Evolutionary conservation across 768 basidiomycete species (phyloP), one percentile per base, ranked within the genome.

Genomic region (Sutorius australiensis): DNA sequence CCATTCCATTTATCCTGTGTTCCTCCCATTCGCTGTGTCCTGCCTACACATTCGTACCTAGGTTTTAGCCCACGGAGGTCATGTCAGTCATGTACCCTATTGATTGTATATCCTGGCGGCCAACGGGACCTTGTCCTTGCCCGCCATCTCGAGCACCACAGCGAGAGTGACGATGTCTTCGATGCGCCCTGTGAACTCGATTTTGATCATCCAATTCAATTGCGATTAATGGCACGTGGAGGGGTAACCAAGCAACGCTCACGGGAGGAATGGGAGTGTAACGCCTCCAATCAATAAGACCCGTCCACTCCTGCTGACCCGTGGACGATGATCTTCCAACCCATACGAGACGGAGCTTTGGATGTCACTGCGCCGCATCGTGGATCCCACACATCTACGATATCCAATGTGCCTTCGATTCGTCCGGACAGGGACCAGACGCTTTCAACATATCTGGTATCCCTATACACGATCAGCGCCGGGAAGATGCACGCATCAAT

Each of bases 261-360:
- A 62, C 67, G 70, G 63, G 6, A 70, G 61, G 56, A 69, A 68
- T 3, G 60, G 67, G 57, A 69, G 72, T 37, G 67, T 61, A 21
- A 63, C 61, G 48, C 72, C 61, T 11, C 69, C 69, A 41, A 66
- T 62, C 36, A 71, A 51, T 11, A 55, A 42, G 10, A 67, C 50
- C n/a, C 54, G 54, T 13, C 59, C 63, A 37, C 54, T 46, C 44
- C 51, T 56, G 49, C 58, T 63, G 36, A 77, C 61, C 75, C 57
- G 47, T 75, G 74, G 9, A 75, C 62, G 30, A 69, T 56, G 21
- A 76, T 60, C 57, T 73, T 73, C 74, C 74, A 77, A 47, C 75
- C 76, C 34, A 66, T 55, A 51, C 66, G 70, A 4, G 62, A 56
- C 3, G 63, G 58, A 16, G 61, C 64, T 49, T 62, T 66, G 28